Evolutionary conservation across 352 stramenopile genomes (phyloP).

Genomic region (Globisporangium parvum): DNA sequence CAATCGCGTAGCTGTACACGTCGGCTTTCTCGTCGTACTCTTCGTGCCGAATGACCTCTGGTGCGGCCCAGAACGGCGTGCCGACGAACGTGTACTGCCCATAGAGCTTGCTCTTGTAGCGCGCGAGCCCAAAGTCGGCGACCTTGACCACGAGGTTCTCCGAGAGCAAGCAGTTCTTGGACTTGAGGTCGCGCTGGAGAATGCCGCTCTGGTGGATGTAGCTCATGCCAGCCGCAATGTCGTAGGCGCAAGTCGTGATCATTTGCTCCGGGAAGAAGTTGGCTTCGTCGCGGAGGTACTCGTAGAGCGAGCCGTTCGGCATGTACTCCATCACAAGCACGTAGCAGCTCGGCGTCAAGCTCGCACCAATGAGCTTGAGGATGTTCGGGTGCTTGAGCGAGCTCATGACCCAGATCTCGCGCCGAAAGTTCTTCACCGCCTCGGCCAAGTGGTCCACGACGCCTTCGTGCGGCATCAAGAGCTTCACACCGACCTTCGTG

Average conservation of each 20-base stretch:
- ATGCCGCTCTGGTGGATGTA: constrained; percentile 52
- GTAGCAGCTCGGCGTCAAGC: constrained; percentile 69
- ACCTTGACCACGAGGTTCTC: constrained; percentile 77
- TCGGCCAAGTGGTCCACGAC: constrained; percentile 65
- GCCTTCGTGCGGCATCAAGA: constrained; percentile 66
- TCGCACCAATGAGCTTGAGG: constrained; percentile 69
- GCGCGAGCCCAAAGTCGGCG: constrained; percentile 64
- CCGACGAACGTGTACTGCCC: constrained; percentile 68
- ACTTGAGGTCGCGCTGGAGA: constrained; percentile 73
- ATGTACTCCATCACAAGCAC: constrained; percentile 86
- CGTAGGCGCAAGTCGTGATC: constrained; percentile 48
- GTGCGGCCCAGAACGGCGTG: constrained; percentile 73
- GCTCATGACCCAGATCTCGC: constrained; percentile 81
- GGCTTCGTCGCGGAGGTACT: constrained; percentile 64
- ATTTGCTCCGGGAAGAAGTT: constrained; percentile 70
- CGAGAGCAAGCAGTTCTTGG: constrained; percentile 71
- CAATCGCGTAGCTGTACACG: constrained; percentile 71
- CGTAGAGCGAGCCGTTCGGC: constrained; percentile 78
- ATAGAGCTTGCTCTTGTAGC: constrained; percentile 38
- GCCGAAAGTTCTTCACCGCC: constrained; percentile 71
- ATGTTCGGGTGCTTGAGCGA: constrained; percentile 67
- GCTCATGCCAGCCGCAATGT: constrained; percentile 62
- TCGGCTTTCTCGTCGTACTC: constrained; percentile 71
- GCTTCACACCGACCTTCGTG: constrained; percentile 70
- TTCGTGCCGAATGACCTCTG: constrained; percentile 73